Conservation (phyloP, 1,284 basidiomycete species). For the Ganoderma lucidum region DNA sequence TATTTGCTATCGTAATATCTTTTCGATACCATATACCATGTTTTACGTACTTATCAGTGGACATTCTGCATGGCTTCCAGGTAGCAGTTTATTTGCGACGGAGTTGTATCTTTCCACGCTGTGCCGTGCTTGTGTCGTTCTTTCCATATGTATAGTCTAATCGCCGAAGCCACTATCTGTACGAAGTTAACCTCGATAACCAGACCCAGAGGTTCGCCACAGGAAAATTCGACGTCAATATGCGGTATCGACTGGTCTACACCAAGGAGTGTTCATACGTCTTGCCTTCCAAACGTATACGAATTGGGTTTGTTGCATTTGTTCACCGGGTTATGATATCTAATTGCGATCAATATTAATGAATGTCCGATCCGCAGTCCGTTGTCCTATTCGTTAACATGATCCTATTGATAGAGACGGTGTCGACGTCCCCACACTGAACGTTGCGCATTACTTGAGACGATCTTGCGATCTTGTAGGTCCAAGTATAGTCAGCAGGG, state of each 20-base stretch:
- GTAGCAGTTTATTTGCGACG: not conserved
- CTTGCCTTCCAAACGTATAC: too few species aligned
- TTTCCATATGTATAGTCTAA: not conserved
- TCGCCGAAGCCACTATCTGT: not conserved
- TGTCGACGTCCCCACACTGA: not conserved
- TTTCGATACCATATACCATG: constrained; percentile 14
- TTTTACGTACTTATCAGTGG: constrained; percentile 15
- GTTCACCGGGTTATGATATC: too few species aligned
- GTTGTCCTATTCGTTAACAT: not conserved
- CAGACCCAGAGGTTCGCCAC: not conserved
- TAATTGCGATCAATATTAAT: too few species aligned
- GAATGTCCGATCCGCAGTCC: too few species aligned
- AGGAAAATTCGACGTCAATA: too few species aligned
- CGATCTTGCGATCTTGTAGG: constrained; percentile 17
- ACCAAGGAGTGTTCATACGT: too few species aligned
- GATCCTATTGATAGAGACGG: not conserved
- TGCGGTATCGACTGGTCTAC: too few species aligned
- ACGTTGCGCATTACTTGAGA: not conserved
- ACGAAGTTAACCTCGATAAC: not conserved
- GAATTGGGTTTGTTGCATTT: too few species aligned
- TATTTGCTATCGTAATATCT: constrained; percentile 6
- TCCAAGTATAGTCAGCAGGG: constrained; percentile 7
- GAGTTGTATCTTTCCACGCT: not conserved
- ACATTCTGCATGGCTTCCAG: constrained; percentile 8
- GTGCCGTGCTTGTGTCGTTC: not conserved